Evolutionary conservation across 805 yeast genomes (phyloP).

Genomic region (Priceomyces carsonii): DNA sequence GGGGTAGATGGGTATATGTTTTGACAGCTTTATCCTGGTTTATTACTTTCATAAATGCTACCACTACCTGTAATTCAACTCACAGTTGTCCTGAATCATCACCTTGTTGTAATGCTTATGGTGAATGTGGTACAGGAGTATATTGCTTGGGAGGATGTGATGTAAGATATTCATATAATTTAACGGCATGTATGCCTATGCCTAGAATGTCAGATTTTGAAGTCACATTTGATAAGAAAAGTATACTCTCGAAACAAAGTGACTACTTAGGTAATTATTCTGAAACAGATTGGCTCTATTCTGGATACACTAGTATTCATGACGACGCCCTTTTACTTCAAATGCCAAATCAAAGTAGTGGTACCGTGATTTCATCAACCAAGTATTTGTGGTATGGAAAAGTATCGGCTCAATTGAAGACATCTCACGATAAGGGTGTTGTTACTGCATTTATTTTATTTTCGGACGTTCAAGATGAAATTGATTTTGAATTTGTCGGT

Average conservation of each 20-base stretch:
- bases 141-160: slow-evolving; percentile 89
- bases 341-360: slow-evolving; percentile 75
- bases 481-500: slow-evolving; percentile 88
- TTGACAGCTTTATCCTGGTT: slow-evolving; percentile 5
- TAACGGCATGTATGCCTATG: slow-evolving; percentile 80
- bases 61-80: slow-evolving; percentile 50
- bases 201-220: slow-evolving; percentile 61
- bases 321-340: slow-evolving; percentile 62
- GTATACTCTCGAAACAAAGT: slow-evolving; percentile 18
- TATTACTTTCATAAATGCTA: slow-evolving; percentile 9
- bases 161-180: slow-evolving; percentile 63
- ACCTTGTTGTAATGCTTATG: slow-evolving; percentile 89
- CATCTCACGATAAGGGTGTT: slow-evolving; percentile 79
- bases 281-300: slow-evolving; percentile 67
- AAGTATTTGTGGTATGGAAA: slow-evolving; percentile 88
- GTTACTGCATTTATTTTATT: slow-evolving; percentile 78
- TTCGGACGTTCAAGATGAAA: slow-evolving; percentile 87
- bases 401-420: slow-evolving; percentile 64
- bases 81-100: slow-evolving; percentile 65
- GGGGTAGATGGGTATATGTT: too few relatives aligned
- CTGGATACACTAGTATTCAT: slow-evolving; percentile 53
- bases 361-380: slow-evolving; percentile 80
- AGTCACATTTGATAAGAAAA: slow-evolving; percentile 41
- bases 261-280: slow-evolving; percentile 71
- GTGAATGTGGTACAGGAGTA: slow-evolving; percentile 75